Conservation (phyloP, 2,329 filamentous ascomycete species). For the Fusarium tuaranense region DNA sequence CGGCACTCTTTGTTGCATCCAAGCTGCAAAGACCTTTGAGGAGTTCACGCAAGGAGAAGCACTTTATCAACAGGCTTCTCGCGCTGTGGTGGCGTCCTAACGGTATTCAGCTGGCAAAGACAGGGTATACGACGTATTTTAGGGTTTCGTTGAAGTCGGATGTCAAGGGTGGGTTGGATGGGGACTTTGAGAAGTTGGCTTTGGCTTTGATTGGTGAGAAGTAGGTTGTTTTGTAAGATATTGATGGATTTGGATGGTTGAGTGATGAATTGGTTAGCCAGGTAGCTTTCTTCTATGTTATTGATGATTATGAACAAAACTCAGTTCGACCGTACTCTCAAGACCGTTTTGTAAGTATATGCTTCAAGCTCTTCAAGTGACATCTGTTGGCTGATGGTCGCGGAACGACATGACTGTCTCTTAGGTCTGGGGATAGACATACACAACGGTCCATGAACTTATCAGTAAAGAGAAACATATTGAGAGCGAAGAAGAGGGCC, state of each 20-base stretch:
- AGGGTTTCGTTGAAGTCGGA: constrained; percentile 59
- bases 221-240: constrained; percentile 8
- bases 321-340: neutral
- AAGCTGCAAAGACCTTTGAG: constrained; percentile 42
- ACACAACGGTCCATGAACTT: neutral
- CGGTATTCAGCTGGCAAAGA: constrained; percentile 56
- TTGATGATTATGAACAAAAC: neutral
- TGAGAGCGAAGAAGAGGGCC: neutral
- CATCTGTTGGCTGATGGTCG: neutral
- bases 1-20: constrained; percentile 41
- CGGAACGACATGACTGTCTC: neutral
- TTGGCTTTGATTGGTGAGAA: constrained; percentile 47
- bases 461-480: neutral
- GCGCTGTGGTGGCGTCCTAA: constrained; percentile 49
- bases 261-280: neutral
- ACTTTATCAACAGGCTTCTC: constrained; percentile 49
- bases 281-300: neutral
- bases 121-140: constrained; percentile 68
- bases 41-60: constrained; percentile 46
- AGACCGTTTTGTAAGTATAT: neutral
- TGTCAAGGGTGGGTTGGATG: constrained; percentile 44
- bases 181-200: constrained; percentile 46
- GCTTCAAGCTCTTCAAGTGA: neutral
- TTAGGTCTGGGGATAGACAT: neutral
- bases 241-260: neutral